Evolutionary conservation across 257 asterid genomes (phyloP).

Genomic region (Verbascum thapsus): DNA sequence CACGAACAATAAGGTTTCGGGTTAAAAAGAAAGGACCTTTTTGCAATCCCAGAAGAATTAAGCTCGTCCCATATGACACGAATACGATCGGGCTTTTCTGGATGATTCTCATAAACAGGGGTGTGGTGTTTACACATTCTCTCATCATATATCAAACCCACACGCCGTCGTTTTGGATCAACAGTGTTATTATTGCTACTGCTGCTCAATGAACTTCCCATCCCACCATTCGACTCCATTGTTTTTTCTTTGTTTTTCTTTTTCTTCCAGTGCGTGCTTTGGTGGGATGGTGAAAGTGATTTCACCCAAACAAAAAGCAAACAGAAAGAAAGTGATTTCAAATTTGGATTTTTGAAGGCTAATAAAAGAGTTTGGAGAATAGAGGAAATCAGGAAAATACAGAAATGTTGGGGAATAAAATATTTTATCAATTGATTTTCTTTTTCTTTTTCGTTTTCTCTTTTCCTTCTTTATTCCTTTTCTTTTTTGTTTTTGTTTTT

Average conservation of each 20-base stretch:
- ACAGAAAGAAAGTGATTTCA: too few species aligned
- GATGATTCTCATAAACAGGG: slow-evolving; percentile 55
- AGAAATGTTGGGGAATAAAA: too few species aligned
- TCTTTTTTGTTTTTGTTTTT: too few species aligned
- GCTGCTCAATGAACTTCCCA: slow-evolving; percentile 24
- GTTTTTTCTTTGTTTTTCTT: background rate
- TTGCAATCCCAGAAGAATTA: slow-evolving; percentile 57
- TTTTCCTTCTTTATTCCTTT: too few species aligned
- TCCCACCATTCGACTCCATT: slow-evolving; percentile 39
- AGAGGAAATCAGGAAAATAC: too few species aligned
- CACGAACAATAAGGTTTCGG: slow-evolving; percentile 5
- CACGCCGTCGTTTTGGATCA: slow-evolving; percentile 50
- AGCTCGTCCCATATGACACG: slow-evolving; percentile 76
- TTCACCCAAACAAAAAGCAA: too few species aligned
- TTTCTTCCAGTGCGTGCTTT: background rate
- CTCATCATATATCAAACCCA: slow-evolving; percentile 81
- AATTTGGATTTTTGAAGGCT: slow-evolving; percentile 21
- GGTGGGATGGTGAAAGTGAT: slow-evolving; percentile 13
- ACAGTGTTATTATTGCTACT: slow-evolving; percentile 6
- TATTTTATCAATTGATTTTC: too few species aligned
- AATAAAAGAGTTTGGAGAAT: too few species aligned
- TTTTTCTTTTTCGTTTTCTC: too few species aligned
- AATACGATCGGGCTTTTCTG: slow-evolving; percentile 80
- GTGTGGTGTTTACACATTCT: slow-evolving; percentile 77
- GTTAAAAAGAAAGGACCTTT: slow-evolving; percentile 47